phyloP scores from a whole-genome alignment of 768 basidiomycete genomes.

The Multifurca ochricompacta region DNA sequence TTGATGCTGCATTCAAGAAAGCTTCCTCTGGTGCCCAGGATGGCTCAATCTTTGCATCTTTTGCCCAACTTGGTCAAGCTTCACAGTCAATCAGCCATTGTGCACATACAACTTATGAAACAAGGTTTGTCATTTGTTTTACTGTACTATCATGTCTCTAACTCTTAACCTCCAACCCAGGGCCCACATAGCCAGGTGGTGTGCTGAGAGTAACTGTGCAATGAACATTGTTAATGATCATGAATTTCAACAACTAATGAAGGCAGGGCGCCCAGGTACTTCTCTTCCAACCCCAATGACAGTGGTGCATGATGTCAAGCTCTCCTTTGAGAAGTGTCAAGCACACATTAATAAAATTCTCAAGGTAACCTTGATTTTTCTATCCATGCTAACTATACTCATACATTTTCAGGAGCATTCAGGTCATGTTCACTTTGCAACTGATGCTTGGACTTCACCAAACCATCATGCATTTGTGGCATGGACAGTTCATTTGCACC shows the following conservation, averaged over 20 bases:
- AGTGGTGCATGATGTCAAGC: constrained; percentile 21
- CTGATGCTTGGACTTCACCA: constrained; percentile 33
- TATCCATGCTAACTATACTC: not conserved
- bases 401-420: not conserved
- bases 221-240: not conserved
- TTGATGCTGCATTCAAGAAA: not conserved
- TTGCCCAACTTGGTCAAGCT: not conserved
- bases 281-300: not conserved
- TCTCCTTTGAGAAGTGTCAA: constrained; percentile 26
- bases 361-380: not conserved
- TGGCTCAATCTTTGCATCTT: not conserved
- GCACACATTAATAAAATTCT: constrained; percentile 14
- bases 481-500: constrained; percentile 29
- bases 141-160: not conserved
- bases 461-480: constrained; percentile 31
- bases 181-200: not conserved
- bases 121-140: not conserved
- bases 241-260: not conserved
- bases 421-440: constrained; percentile 22
- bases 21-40: not conserved
- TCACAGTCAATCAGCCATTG: not conserved
- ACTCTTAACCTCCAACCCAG: too few species aligned
- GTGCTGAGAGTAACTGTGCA: not conserved
- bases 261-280: not conserved
- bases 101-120: not conserved